A percentile compares a stretch with the other conserved stretches of the same genome.
phyloP scores from a whole-genome alignment of 345 rosid genomes.

The Acer campestre region DNA sequence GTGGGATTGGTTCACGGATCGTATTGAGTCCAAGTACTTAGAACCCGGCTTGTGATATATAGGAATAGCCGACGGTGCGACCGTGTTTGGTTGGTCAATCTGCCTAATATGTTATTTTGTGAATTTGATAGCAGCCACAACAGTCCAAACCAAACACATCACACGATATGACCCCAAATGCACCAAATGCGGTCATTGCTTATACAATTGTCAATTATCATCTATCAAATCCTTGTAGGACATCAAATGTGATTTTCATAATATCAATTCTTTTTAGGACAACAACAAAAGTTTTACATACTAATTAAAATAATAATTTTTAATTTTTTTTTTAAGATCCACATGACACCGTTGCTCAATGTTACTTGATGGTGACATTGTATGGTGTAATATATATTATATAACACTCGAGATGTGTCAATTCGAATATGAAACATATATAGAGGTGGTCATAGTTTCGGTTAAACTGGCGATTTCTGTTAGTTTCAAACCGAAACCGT shows the following conservation, averaged over 20 bases:
- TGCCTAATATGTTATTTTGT: neutral
- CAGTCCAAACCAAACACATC: neutral
- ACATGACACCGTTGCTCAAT: too few relatives aligned
- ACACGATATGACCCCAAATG: neutral
- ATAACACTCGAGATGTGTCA: too few relatives aligned
- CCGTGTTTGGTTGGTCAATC: constrained; percentile 8
- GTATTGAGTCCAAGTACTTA: neutral
- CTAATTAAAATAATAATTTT: too few relatives aligned
- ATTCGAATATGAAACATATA: too few relatives aligned
- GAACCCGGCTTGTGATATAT: neutral
- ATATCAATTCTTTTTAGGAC: too few relatives aligned
- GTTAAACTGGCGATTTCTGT: too few relatives aligned
- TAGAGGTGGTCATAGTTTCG: too few relatives aligned
- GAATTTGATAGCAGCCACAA: neutral
- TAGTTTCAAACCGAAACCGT: too few relatives aligned
- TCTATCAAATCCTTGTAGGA: neutral
- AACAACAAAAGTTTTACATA: too few relatives aligned
- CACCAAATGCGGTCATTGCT: constrained; percentile 6
- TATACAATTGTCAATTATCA: neutral
- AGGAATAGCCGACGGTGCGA: constrained; percentile 16
- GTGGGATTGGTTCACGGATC: constrained; percentile 16
- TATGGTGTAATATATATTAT: too few relatives aligned
- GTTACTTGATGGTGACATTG: too few relatives aligned
- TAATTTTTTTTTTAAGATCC: too few relatives aligned
- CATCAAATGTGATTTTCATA: neutral